These are phyloP conservation scores for Chaetomium fimeti DNA, from an alignment of 495 filamentous ascomycete species.

Conservation along the genomic window DNA sequence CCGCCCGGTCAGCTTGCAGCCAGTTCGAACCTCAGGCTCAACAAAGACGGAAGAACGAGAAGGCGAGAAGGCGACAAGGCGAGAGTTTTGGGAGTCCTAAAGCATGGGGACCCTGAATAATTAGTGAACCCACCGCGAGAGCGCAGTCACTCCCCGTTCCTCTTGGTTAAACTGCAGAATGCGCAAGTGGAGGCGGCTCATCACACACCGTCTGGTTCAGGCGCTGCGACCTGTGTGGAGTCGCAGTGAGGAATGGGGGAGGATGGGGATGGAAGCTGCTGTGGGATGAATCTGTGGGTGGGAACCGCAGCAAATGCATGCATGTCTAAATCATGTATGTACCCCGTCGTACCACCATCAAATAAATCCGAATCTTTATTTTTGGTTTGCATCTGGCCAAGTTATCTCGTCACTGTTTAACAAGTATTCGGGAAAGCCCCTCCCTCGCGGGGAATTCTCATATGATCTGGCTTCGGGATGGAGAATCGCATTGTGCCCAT, in stretches of 20 bases:
- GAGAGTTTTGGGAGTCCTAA: background rate
- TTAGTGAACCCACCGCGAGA: background rate
- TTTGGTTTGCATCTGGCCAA: too few relatives aligned
- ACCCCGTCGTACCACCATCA: too few relatives aligned
- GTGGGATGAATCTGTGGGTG: background rate
- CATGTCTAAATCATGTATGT: too few relatives aligned
- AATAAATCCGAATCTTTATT: too few relatives aligned
- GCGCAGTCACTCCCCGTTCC: too few relatives aligned
- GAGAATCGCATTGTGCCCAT: constrained; percentile 14
- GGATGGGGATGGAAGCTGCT: background rate
- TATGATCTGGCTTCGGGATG: background rate
- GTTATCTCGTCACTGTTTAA: too few relatives aligned
- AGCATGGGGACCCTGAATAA: background rate
- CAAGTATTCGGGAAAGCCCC: too few relatives aligned
- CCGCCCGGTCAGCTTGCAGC: background rate
- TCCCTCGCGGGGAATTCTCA: too few relatives aligned
- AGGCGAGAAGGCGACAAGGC: too few relatives aligned
- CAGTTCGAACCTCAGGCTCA: too few relatives aligned
- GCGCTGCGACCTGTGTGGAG: background rate
- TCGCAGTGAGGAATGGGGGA: background rate
- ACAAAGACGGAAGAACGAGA: too few relatives aligned
- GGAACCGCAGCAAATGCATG: too few relatives aligned
- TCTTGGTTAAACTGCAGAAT: background rate
- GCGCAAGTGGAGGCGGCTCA: background rate
- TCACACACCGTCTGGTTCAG: background rate